Evolutionary conservation across 257 asterid species (phyloP), one percentile per base, ranked within the genome.

Genomic region (Oldenlandia corymbosa): DNA sequence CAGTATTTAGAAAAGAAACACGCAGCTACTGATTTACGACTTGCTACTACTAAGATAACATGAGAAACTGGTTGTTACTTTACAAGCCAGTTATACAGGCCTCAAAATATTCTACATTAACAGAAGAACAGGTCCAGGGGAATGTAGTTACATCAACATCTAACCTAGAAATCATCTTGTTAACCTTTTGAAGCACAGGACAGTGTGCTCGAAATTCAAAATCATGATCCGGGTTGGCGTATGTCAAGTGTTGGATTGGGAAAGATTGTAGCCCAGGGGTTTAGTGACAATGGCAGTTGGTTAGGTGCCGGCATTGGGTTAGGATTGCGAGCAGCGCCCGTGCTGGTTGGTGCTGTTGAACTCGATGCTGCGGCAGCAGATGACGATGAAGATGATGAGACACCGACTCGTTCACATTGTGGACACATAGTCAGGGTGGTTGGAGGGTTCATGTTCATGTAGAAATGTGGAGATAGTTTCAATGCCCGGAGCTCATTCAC

Each of bases 341-440:
- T 59, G 36, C 23, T 39, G 4, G 65, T 10, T 26, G 78, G 48
- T 20, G 74, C 63, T 18, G 37, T 34, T 1, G 75, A 51, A 0
- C 78, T 37, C 3, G 81, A 27, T 51, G 82, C 17, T 6, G 81
- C 68, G 0, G 85, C 64, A 0, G 86, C 57, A 0, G 83, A 69
- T 3, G 87, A n/a, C n/a, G n/a, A 66, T 1, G 73, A 36, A 34
- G 78, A 69, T 1, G 80, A 65, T 0, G 97, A 74, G 21, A 73
- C 84, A 1, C 88, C 81, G 10, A 89, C 95, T 7, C 95, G 95
- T 78, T 94, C 93, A 64, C 99, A 94, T 36, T 88, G 95, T 1
- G 97, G 97, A 74, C 99, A 94, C 97, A 90, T 90, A 58, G 92
- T 84, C 31, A 90, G 95, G 66, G 99, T 90, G 58, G 97, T 86